phyloP scores from a whole-genome alignment of 768 basidiomycete genomes.

The Lepiota brunneoincarnata region DNA sequence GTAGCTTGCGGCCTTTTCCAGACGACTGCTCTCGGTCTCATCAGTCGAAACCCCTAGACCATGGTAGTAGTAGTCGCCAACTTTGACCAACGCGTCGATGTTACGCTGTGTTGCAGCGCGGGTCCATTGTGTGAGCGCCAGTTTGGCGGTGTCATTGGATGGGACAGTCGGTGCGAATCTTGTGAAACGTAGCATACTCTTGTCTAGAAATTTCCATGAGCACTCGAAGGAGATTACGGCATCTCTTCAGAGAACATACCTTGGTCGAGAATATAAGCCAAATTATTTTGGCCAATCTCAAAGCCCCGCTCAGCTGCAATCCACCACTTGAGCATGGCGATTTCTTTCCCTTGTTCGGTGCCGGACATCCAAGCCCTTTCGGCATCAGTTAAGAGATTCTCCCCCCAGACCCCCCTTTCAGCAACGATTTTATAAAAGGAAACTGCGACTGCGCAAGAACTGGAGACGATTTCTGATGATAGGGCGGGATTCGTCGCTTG shows the following conservation, averaged over 20 bases:
- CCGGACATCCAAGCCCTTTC: constrained; percentile 71
- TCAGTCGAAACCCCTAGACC: constrained; percentile 79
- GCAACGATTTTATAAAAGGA: constrained; percentile 92
- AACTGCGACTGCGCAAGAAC: constrained; percentile 86
- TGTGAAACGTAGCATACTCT: constrained; percentile 64
- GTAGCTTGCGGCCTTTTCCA: constrained; percentile 90
- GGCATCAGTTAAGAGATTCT: constrained; percentile 79
- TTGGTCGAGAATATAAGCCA: constrained; percentile 91
- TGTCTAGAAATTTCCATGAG: constrained; percentile 41
- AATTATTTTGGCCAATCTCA: constrained; percentile 92
- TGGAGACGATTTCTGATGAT: constrained; percentile 49
- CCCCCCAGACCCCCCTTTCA: constrained; percentile 87
- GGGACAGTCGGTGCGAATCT: constrained; percentile 68
- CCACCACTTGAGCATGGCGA: constrained; percentile 93
- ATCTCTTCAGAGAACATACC: constrained; percentile 41
- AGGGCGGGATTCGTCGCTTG: constrained; percentile 45
- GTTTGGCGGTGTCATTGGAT: constrained; percentile 77
- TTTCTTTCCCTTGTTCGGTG: constrained; percentile 69
- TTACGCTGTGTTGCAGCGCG: constrained; percentile 92
- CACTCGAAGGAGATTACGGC: neutral
- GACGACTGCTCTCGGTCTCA: constrained; percentile 52
- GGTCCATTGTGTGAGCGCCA: constrained; percentile 92
- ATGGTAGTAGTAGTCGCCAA: constrained; percentile 96
- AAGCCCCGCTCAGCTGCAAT: constrained; percentile 90
- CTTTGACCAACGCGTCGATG: constrained; percentile 96